Evolutionary conservation across 805 yeast genomes (phyloP).

Genomic region (Scheffersomyces spartinae): DNA sequence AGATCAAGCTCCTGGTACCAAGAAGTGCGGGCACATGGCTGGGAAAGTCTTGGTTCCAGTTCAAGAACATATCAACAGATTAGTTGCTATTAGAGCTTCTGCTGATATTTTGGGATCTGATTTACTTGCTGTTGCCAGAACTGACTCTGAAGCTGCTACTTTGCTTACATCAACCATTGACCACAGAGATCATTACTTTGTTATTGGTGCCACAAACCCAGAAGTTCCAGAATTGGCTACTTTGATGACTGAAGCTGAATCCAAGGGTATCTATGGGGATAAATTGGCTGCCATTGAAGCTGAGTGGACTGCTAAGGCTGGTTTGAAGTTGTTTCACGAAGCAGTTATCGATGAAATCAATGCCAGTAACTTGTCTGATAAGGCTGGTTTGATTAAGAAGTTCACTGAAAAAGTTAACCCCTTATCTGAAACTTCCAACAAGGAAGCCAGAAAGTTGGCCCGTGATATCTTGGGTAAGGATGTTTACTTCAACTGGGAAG

Average conservation of each 20-base stretch:
- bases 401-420: conserved; percentile 67
- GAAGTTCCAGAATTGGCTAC: conserved; percentile 61
- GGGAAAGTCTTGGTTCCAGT: conserved; percentile 96
- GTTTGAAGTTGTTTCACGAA: conserved; percentile 79
- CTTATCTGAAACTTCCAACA: conserved; percentile 60
- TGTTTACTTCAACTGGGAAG: conserved; percentile 88
- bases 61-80: conserved; percentile 92
- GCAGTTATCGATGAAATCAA: conserved; percentile 81
- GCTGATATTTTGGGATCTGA: conserved; percentile 90
- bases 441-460: conserved; percentile 72
- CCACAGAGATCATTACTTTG: conserved; percentile 85
- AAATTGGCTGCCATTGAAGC: conserved; percentile 63
- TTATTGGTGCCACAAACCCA: conserved; percentile 86
- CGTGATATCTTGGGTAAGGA: conserved; percentile 69
- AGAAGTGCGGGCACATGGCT: conserved; percentile 99
- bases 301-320: conserved; percentile 75
- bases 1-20: conserved; percentile 98
- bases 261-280: conserved; percentile 58
- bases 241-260: conserved; percentile 74
- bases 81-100: conserved; percentile 87
- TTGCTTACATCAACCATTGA: conserved; percentile 89
- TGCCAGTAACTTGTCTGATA: conserved; percentile 44
- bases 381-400: conserved; percentile 48
- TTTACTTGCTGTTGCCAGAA: conserved; percentile 82
- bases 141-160: conserved; percentile 97